A percentile compares a stretch with the other conserved stretches of the same genome.
These are phyloP conservation scores for Naematelia encephala DNA, from an alignment of 768 basidiomycete species.

Conservation along the genomic window DNA sequence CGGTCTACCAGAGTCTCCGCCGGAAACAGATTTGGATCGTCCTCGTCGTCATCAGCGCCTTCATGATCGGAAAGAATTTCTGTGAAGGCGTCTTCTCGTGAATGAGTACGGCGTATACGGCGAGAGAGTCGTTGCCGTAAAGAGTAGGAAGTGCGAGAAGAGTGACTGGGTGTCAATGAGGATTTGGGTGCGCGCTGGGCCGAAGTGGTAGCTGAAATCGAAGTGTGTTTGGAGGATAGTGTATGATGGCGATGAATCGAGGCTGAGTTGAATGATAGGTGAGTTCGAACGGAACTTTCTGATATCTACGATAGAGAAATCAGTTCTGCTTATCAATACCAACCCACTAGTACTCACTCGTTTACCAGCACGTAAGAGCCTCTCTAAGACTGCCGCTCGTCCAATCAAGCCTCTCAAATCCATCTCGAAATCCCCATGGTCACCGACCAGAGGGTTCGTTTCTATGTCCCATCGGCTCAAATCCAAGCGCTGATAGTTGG, in stretches of 20 bases:
- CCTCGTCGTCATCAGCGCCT: neutral
- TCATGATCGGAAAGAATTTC: constrained; percentile 20
- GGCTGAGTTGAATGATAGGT: neutral
- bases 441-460: neutral
- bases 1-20: neutral
- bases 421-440: constrained; percentile 24
- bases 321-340: neutral
- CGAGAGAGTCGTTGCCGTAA: constrained; percentile 13
- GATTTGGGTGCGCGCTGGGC: neutral
- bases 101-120: constrained; percentile 12
- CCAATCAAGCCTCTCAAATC: constrained; percentile 32
- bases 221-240: neutral
- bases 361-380: constrained; percentile 30
- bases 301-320: neutral
- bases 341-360: constrained; percentile 22
- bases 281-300: neutral
- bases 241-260: neutral
- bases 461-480: neutral
- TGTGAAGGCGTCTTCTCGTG: constrained; percentile 31
- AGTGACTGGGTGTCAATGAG: neutral
- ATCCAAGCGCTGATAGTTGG: neutral
- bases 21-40: constrained; percentile 9
- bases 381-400: constrained; percentile 35
- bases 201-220: constrained; percentile 6
- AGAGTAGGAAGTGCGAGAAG: neutral